phyloP scores from a whole-genome alignment of 129 eudicot genomes.

The Oenanthe sinensis region DNA sequence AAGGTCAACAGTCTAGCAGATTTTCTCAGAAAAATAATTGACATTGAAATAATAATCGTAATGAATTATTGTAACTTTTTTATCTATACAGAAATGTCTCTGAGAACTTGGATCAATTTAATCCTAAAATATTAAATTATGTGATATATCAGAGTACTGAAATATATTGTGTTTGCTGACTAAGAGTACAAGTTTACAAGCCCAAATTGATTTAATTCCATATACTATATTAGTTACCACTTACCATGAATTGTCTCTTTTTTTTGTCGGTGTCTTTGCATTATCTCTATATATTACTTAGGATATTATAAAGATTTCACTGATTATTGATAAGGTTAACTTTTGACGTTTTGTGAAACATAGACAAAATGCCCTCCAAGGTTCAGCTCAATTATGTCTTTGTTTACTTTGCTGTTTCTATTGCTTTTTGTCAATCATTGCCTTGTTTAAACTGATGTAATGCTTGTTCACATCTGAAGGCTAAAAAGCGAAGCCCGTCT shows the following conservation, averaged over 20 bases:
- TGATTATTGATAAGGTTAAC: background rate
- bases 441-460: constrained; percentile 4
- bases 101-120: background rate
- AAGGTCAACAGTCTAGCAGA: too few species aligned
- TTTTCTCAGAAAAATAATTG: background rate
- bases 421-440: background rate
- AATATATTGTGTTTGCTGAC: background rate
- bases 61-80: background rate
- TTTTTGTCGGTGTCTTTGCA: background rate
- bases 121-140: background rate
- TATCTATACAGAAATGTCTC: background rate
- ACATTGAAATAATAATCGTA: background rate
- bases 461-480: constrained; percentile 31
- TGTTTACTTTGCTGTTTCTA: background rate
- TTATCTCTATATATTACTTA: background rate
- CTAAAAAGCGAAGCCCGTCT: constrained; percentile 67
- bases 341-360: background rate
- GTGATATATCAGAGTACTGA: background rate
- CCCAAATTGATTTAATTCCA: background rate
- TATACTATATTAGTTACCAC: background rate
- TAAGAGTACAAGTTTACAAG: background rate
- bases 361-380: background rate
- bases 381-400: background rate
- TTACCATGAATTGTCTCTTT: background rate
- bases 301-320: background rate